A percentile compares a stretch with the other conserved stretches of the same genome.
phyloP scores from a whole-genome alignment of 1,139 yeast species.

The Arxiozyma telluris region DNA sequence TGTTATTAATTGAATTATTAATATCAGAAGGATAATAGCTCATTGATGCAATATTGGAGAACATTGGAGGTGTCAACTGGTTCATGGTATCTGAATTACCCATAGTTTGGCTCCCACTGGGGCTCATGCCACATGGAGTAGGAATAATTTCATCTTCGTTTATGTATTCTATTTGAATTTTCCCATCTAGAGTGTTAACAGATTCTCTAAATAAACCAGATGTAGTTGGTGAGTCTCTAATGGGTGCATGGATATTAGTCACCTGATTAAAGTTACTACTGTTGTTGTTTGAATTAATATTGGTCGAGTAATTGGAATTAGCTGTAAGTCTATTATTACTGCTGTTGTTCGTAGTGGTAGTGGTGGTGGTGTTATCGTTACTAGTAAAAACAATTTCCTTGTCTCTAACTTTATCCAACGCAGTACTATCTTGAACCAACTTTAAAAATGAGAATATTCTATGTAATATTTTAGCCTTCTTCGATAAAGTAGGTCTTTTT shows the following conservation, averaged over 20 bases:
- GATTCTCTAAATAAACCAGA: constrained; percentile 17
- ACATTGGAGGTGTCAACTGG: constrained; percentile 16
- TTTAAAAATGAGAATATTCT: constrained; percentile 69
- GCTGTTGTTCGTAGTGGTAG: neutral
- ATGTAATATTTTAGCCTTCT: constrained; percentile 71
- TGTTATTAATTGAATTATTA: constrained; percentile 24
- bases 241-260: neutral
- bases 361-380: neutral
- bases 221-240: constrained; percentile 1
- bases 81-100: neutral
- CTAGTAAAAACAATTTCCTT: constrained; percentile 19
- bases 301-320: neutral
- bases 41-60: constrained; percentile 18
- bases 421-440: constrained; percentile 64
- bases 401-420: constrained; percentile 37
- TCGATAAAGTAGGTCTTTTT: constrained; percentile 55
- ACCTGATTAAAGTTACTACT: neutral
- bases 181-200: constrained; percentile 19
- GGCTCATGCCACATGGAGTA: neutral
- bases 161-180: constrained; percentile 19
- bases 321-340: neutral
- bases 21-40: constrained; percentile 16
- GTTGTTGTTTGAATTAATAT: neutral
- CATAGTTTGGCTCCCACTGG: neutral
- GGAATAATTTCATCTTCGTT: constrained; percentile 1